phyloP scores from a whole-genome alignment of 768 basidiomycete genomes.

The Suillus placidus region DNA sequence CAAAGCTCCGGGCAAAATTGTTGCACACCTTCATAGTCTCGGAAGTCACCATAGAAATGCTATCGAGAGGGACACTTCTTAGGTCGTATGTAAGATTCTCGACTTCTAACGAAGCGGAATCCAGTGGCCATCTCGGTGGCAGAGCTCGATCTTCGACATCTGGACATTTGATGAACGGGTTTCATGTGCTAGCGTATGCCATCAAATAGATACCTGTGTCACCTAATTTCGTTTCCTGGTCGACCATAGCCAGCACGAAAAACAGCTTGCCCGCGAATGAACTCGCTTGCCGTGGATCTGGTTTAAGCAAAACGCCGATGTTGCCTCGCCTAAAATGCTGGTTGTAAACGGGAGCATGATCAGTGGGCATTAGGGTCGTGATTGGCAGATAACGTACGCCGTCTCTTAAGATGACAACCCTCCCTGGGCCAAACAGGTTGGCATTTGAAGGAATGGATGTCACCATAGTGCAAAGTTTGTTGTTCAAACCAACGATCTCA shows the following conservation, averaged over 20 bases:
- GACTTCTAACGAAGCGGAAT: constrained; percentile 46
- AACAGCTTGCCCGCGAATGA: constrained; percentile 57
- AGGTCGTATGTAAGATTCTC: constrained; percentile 69
- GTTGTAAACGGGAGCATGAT: neutral
- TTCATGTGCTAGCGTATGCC: neutral
- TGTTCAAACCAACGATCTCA: constrained; percentile 65
- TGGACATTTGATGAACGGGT: constrained; percentile 29
- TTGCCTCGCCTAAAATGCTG: constrained; percentile 80
- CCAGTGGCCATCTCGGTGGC: constrained; percentile 80
- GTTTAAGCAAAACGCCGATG: constrained; percentile 71
- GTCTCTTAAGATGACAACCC: constrained; percentile 84
- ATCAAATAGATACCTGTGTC: constrained; percentile 46
- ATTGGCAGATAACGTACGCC: constrained; percentile 51
- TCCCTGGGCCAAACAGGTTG: constrained; percentile 70
- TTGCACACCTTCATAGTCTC: constrained; percentile 65
- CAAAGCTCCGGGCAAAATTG: constrained; percentile 5
- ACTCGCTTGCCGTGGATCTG: constrained; percentile 51
- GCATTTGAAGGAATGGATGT: constrained; percentile 60
- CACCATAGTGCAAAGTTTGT: constrained; percentile 61
- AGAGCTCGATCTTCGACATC: constrained; percentile 60
- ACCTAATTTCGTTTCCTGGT: constrained; percentile 57
- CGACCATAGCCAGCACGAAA: constrained; percentile 73
- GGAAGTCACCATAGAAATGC: constrained; percentile 76
- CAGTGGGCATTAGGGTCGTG: neutral
- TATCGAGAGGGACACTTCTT: constrained; percentile 62